Evolutionary conservation across 768 basidiomycete species (phyloP).

Genomic region (Tricholoma terreum): DNA sequence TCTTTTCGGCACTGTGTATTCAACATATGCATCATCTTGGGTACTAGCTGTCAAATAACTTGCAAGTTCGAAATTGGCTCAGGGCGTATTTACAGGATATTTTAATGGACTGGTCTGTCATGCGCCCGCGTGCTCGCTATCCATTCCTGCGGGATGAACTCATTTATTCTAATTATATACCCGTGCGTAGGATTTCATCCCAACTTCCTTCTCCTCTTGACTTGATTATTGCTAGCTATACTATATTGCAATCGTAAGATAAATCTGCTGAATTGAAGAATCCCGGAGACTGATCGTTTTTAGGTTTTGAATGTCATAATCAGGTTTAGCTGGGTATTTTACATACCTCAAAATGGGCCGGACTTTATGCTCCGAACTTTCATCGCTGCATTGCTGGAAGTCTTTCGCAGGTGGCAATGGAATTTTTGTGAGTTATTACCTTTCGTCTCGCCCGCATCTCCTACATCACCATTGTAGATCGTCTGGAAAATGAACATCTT

Average conservation of each 20-base stretch:
- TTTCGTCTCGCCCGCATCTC: background rate
- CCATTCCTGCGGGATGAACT: conserved; percentile 71
- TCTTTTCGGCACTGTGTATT: conserved; percentile 57
- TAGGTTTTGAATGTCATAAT: background rate
- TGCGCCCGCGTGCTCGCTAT: conserved; percentile 77
- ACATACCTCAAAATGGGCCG: background rate
- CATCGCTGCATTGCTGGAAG: background rate
- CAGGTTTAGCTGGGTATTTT: background rate
- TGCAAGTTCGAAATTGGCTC: background rate
- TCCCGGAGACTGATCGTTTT: background rate
- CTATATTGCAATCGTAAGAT: conserved; percentile 71
- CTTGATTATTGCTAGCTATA: conserved; percentile 51
- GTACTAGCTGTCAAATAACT: conserved; percentile 38
- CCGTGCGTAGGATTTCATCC: conserved; percentile 38
- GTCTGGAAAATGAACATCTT: conserved; percentile 87
- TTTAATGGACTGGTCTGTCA: conserved; percentile 7
- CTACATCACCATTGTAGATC: conserved; percentile 39
- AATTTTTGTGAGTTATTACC: background rate
- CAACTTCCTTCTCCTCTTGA: background rate
- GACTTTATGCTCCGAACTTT: background rate
- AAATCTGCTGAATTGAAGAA: background rate
- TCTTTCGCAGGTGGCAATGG: conserved; percentile 3
- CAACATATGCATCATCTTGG: conserved; percentile 77
- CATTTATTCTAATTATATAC: conserved; percentile 61
- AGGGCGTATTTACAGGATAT: background rate